These are phyloP conservation scores for Cyclanthera cordifolia DNA, from an alignment of 306 rosid genomes.

Conservation along the genomic window DNA sequence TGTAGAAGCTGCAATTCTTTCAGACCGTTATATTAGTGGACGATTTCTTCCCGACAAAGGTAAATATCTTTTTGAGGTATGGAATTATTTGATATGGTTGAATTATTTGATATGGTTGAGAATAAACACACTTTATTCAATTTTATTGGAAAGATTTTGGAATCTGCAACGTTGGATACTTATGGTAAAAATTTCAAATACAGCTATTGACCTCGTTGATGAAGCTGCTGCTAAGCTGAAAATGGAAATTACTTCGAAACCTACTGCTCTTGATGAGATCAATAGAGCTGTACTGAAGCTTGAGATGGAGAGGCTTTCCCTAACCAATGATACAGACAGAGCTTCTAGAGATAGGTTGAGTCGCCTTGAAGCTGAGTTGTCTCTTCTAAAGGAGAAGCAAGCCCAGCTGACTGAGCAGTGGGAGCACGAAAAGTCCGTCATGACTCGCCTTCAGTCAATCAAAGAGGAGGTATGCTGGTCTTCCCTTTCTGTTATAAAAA, in stretches of 20 bases:
- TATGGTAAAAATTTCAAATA: slow-evolving; percentile 18
- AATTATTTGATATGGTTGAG: neutral
- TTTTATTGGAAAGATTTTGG: neutral
- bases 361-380: slow-evolving; percentile 84
- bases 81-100: neutral
- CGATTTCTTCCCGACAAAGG: slow-evolving; percentile 98
- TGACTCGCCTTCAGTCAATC: slow-evolving; percentile 91
- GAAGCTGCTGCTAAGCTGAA: slow-evolving; percentile 98
- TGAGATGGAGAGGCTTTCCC: slow-evolving; percentile 96
- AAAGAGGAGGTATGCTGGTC: slow-evolving; percentile 65
- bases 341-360: slow-evolving; percentile 76
- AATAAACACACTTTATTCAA: neutral
- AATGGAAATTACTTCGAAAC: slow-evolving; percentile 97
- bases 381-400: slow-evolving; percentile 77
- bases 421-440: slow-evolving; percentile 96
- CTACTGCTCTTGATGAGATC: slow-evolving; percentile 93
- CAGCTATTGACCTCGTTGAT: slow-evolving; percentile 96
- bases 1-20: slow-evolving; percentile 91
- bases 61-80: slow-evolving; percentile 13
- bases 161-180: slow-evolving; percentile 1
- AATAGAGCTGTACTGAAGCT: slow-evolving; percentile 82
- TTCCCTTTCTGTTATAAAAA: neutral
- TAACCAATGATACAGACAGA: slow-evolving; percentile 77
- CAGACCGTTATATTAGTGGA: slow-evolving; percentile 97
- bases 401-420: slow-evolving; percentile 62